phyloP scores from a whole-genome alignment of 2,329 filamentous ascomycete species.

The Cercospora janseana region DNA sequence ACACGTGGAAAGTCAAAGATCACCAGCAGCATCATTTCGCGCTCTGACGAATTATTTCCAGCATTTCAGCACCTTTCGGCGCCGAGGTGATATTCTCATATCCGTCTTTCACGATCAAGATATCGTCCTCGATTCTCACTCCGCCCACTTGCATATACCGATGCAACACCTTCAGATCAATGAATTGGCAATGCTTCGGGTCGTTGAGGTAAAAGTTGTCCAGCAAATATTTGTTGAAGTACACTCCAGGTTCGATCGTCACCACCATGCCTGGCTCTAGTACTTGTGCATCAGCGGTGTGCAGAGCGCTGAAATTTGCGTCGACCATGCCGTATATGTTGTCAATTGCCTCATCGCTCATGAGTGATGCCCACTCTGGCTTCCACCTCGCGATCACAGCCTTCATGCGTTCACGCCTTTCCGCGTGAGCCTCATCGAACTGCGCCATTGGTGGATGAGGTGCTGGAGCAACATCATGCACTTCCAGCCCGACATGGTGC shows the following conservation, averaged over 20 bases:
- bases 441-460: conserved; percentile 15
- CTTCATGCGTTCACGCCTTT: neutral
- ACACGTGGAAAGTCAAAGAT: too few relatives aligned
- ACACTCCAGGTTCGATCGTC: conserved; percentile 88
- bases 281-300: conserved; percentile 16
- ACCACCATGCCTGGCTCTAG: conserved; percentile 70
- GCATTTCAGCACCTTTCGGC: conserved; percentile 53
- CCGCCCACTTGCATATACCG: conserved; percentile 77
- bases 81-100: conserved; percentile 81
- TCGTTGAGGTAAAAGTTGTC: conserved; percentile 63
- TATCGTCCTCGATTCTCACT: conserved; percentile 84
- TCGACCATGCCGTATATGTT: conserved; percentile 8
- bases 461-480: conserved; percentile 46
- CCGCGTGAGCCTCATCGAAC: neutral
- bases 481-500: conserved; percentile 53
- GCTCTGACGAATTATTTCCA: conserved; percentile 28
- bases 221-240: conserved; percentile 72
- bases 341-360: conserved; percentile 49
- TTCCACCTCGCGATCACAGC: conserved; percentile 10
- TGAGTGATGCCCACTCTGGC: conserved; percentile 76
- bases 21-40: conserved; percentile 4
- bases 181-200: conserved; percentile 58
- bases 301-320: conserved; percentile 1
- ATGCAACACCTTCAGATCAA: conserved; percentile 64
- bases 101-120: conserved; percentile 74